Base-by-base conservation (phyloP, 768 basidiomycete species). In the Lactifluus pinguis region DNA sequence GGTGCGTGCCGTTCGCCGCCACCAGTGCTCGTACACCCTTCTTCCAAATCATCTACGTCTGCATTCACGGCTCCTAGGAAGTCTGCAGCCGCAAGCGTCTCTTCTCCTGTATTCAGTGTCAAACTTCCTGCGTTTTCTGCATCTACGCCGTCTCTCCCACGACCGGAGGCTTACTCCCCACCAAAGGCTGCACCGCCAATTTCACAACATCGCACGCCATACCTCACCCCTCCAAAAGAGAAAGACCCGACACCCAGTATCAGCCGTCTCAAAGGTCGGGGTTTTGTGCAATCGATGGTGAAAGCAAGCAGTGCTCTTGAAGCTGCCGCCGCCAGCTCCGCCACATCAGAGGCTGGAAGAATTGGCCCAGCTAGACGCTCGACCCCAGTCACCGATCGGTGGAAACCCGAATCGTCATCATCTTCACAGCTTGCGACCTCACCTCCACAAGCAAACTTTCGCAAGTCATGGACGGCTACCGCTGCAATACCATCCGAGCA, bases 171-270 rank as follows among this genome's bases (percentile, higher is more conserved):
- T 54, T 17, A 6, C 15, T 82, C 82, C 8, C 73, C 74, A 49
- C 76, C 79, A 4, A 79, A 80, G 21, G 66, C 73, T 2, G 77
- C 82, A 0, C 71, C 78, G 1, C 66, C 73, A 60, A 72, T 69
- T 42, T 79, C 78, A 15, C 74, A 75, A 21, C 79, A 32, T 82
- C 86, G 4, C 80, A 83, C 17, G 82, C 80, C 5, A 86, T 89
- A 69, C 17, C 73, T 84, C 30, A 83, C 81, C 49, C 74, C 76
- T 2, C 73, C 81, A 9, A 69, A 77, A 4, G 71, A 77, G 54
- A 92, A 91, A 69, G 89, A 89, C 49, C 81, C 81, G 4, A 89
- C 89, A 2, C 91, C 91, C 0, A 91, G 88, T 69, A 81, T 92
- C 36, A 92, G 87, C 62, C 76, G 89, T 61, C 73, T 93, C 17